Evolutionary conservation across 2,329 filamentous ascomycete species (phyloP), one percentile per base, ranked within the genome.

Genomic region (Monilinia fructigena): DNA sequence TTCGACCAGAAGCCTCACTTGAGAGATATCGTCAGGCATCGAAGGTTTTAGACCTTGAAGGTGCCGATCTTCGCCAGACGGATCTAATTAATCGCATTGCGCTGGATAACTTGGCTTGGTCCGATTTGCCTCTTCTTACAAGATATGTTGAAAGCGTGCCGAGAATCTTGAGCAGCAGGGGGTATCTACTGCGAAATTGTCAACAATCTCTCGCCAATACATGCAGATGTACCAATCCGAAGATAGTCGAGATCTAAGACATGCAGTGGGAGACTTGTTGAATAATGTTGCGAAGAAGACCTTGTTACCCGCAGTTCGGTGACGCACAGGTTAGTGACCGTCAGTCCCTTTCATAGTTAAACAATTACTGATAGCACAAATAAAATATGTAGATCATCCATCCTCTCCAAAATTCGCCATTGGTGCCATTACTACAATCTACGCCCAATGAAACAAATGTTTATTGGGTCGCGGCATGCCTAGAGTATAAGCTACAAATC

Each of bases 321-420:
- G 75, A 77, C 67, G 77, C 80, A 70, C 79, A 83, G 78, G 81
- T 83, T 71, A 77, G 80, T 78, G 67, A 72, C 72, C 67, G 69
- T 74, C 71, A 54, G 47, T 68, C 69, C 72, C 62, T 71, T 69
- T 67, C 60, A 68, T 72, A 71, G 40, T 69, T 67, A 66, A 70
- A 28, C 68, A 59, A 58, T 78, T 75, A 76, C 75, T 74, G 72
- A 76, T 74, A 76, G 70, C 60, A 68, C 66, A 65, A 72, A 73
- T 73, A 70, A 74, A 70, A 69, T 48, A 67, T 75, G 60, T 78
- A 86, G 79, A 82, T 86, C 3, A 74, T 88, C 11, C 85, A 89
- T 70, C 82, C 86, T 16, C 75, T 89, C 23, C 82, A 85, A 68
- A 89, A 89, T 70, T 80, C 81, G 2, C 79, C 80, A 2, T 75